A percentile compares a stretch with the other conserved stretches of the same genome.
Conservation (phyloP, 352 stramenopile species). For the Pythium aquatile region DNA sequence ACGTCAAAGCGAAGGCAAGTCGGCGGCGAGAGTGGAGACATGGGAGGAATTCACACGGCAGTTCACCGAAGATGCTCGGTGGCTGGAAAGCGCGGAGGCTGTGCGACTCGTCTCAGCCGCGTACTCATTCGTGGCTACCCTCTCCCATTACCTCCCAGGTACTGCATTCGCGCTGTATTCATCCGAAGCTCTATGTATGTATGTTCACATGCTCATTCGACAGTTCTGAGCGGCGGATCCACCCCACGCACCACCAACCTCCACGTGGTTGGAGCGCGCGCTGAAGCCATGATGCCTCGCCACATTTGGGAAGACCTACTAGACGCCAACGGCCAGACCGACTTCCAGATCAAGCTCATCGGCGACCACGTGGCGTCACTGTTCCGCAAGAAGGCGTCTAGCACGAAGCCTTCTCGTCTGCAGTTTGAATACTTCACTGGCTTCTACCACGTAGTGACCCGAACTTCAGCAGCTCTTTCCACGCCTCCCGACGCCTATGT, state of each 20-base stretch:
- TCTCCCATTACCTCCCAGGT: slow-evolving; percentile 35
- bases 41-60: slow-evolving; percentile 52
- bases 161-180: not conserved
- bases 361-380: slow-evolving; percentile 61
- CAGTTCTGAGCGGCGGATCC: not conserved
- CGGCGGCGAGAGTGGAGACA: not conserved
- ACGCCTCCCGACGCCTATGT: slow-evolving; percentile 49
- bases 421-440: slow-evolving; percentile 44
- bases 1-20: not conserved
- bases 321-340: slow-evolving; percentile 34
- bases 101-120: slow-evolving; percentile 59
- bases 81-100: slow-evolving; percentile 33
- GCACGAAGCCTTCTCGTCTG: slow-evolving; percentile 17
- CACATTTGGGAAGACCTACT: slow-evolving; percentile 66
- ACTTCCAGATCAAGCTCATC: slow-evolving; percentile 54
- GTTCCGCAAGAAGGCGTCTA: slow-evolving; percentile 23
- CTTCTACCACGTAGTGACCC: slow-evolving; percentile 44
- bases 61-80: slow-evolving; percentile 33
- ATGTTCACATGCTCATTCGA: not conserved
- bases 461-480: not conserved
- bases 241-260: slow-evolving; percentile 25
- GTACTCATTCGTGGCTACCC: slow-evolving; percentile 71
- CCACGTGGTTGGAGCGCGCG: slow-evolving; percentile 64
- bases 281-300: slow-evolving; percentile 71
- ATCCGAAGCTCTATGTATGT: not conserved